Evolutionary conservation across 306 rosid genomes (phyloP), one percentile per base, ranked within the genome.

Genomic region (Prunus mira): DNA sequence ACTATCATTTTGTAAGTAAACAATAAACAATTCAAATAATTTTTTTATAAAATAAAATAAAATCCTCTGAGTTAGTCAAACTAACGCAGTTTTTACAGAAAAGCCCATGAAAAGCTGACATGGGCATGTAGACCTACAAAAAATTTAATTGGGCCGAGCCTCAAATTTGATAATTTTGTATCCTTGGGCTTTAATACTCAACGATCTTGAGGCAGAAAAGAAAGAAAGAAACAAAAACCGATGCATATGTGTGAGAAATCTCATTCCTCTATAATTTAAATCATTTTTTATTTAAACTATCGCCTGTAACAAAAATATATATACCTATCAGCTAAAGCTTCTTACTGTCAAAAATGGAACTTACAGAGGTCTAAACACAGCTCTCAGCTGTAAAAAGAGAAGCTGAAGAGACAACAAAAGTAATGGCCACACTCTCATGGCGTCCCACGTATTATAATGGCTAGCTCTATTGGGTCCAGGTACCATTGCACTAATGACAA

Each of bases 31-130:
- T 51, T 51, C 22, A 70, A 12, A 51, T 38, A 38, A 38, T 1
- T n/a, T 15, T 28, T 11, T 25, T 61, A 6, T n/a, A 1, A 51
- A 38, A 6, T 22, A 22, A 32, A 43, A 8, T 5, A 68, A 72
- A 68, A 5, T 63, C 65, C 45, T 12, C 2, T 45, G 57, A 25
- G 63, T 62, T 30, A 20, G 82, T 79, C 76, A 82, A 75, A 71
- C 45, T 66, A 76, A 76, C 25, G 72, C 81, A 66, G 45, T 11
- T 77, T 72, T 71, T 4, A 38, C 6, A 68, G 67, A 66, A 51
- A 20, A 57, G 11, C 83, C 65, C 22, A 69, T 41, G 54, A 52
- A 41, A 14, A 50, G 63, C 73, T 83, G 79, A 74, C 74, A 75
- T 24, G 58, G 41, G 54, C 71, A 57, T 62, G 61, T 30, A 46